Evolutionary conservation across 495 filamentous ascomycete species (phyloP), one percentile per base, ranked within the genome.

Genomic region (Penicillium macrosclerotiorum): DNA sequence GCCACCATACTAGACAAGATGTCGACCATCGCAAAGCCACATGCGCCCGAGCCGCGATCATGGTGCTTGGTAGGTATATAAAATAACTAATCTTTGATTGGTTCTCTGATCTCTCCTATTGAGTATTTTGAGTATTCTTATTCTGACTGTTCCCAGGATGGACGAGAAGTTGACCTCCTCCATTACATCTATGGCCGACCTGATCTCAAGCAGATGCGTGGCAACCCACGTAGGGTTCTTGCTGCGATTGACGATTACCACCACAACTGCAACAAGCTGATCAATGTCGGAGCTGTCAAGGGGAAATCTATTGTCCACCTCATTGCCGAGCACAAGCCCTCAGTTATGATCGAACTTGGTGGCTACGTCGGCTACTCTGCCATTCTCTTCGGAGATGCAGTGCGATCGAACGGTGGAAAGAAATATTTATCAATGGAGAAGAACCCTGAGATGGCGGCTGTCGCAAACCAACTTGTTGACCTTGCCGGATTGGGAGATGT

Each of bases 321-420:
- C 2, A 86, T 91, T 44, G 59, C 59, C 4, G 63, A 81, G 34
- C 58, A 71, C 26, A 82, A 81, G 52, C 87, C 86, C 0, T 43
- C 71, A 8, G 65, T 68, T 1, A 83, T 88, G 68, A 73, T 90
- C 25, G 87, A 91, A 60, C 73, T 90, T 4, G 87, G 87, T 29
- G 83, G 82, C 7, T 90, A 90, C 59, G 65, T 88, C 20, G 87
- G 87, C 23, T 90, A 89, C 67, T 86, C 82, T 0, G 77, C 79
- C 25, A 75, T 88, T 42, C 69, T 85, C 5, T 87, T 88, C 45
- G 82, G 73, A 20, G 64, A 72, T 11, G 76, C 80, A 6, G 41
- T 86, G 1, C 63, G 68, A 17, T 52, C 67, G n/a, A 65, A 68
- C 11, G 77, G 78, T 30, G 80, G 81, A 3, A 67, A 68, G 41